Conservation (phyloP, 352 stramenopile species). For the Phytophthora kernoviae region DNA sequence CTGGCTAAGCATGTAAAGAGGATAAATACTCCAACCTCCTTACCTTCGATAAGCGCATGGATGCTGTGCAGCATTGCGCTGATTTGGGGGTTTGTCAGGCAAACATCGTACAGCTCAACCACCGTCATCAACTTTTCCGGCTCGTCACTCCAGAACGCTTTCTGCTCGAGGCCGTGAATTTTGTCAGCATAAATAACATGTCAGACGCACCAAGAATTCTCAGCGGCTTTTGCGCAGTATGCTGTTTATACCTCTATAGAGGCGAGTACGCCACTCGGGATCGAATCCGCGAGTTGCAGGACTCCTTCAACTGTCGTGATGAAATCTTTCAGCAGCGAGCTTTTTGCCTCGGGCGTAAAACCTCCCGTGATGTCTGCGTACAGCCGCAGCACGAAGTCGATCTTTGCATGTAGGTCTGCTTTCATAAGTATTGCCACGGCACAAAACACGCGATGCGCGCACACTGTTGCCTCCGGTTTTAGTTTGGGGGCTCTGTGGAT, state of each 20-base stretch:
- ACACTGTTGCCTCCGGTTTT: constrained; percentile 31
- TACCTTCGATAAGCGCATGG: constrained; percentile 53
- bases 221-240: too few relatives aligned
- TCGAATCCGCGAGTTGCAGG: constrained; percentile 40
- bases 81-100: constrained; percentile 61
- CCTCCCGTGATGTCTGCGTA: constrained; percentile 54
- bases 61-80: constrained; percentile 63
- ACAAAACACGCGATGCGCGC: constrained; percentile 65
- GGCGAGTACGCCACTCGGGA: constrained; percentile 17
- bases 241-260: constrained; percentile 23
- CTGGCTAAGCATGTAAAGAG: not conserved
- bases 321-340: constrained; percentile 51
- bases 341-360: constrained; percentile 49
- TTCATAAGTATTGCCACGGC: constrained; percentile 55
- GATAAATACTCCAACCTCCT: not conserved
- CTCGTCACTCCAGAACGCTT: constrained; percentile 46
- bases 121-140: constrained; percentile 40
- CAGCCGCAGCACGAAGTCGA: constrained; percentile 60
- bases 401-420: constrained; percentile 60
- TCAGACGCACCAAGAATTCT: too few relatives aligned
- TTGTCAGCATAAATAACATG: not conserved
- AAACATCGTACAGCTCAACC: constrained; percentile 57
- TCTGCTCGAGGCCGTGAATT: constrained; percentile 28
- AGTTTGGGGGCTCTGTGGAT: constrained; percentile 14
- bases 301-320: constrained; percentile 44